Evolutionary conservation across 345 rosid genomes (phyloP).

Genomic region (Turritis glabra): DNA sequence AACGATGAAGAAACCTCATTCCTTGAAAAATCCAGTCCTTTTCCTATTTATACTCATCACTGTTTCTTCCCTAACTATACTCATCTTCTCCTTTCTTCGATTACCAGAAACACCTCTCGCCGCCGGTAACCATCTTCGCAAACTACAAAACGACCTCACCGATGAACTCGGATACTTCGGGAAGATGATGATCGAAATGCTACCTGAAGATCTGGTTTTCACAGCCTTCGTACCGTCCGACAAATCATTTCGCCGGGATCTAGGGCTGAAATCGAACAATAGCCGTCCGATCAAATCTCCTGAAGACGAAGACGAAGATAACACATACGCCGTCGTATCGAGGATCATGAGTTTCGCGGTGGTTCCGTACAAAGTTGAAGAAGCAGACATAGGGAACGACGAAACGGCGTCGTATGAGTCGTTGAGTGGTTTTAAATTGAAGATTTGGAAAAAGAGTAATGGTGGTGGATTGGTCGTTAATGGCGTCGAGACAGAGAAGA

Average conservation of each 20-base stretch:
- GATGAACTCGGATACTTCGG: constrained; percentile 57
- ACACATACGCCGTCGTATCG: constrained; percentile 62
- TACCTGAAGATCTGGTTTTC: constrained; percentile 74
- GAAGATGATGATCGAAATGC: constrained; percentile 78
- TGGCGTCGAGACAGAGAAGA: constrained; percentile 51
- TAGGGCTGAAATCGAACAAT: constrained; percentile 40
- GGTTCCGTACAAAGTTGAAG: constrained; percentile 54
- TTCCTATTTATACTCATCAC: constrained; percentile 48
- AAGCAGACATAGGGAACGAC: constrained; percentile 19
- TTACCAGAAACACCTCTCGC: constrained; percentile 53
- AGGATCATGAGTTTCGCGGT: constrained; percentile 73
- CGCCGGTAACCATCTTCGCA: constrained; percentile 23
- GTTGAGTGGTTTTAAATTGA: constrained; percentile 57
- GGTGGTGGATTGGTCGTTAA: constrained; percentile 60
- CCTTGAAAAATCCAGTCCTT: constrained; percentile 45
- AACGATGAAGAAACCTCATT: constrained; percentile 46
- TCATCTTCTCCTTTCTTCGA: constrained; percentile 47
- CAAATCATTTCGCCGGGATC: constrained; percentile 59
- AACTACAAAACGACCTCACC: neutral
- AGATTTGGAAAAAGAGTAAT: constrained; percentile 42
- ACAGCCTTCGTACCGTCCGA: constrained; percentile 77
- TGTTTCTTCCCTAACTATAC: constrained; percentile 47
- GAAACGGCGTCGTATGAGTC: constrained; percentile 63
- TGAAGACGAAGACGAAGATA: constrained; percentile 46
- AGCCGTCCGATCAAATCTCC: constrained; percentile 19